Percentiles rank a stretch among this genome's conserved stretches.
These are phyloP conservation scores for Aspergillus glaucus DNA, from an alignment of 2,329 filamentous ascomycete species.

Conservation along the genomic window DNA sequence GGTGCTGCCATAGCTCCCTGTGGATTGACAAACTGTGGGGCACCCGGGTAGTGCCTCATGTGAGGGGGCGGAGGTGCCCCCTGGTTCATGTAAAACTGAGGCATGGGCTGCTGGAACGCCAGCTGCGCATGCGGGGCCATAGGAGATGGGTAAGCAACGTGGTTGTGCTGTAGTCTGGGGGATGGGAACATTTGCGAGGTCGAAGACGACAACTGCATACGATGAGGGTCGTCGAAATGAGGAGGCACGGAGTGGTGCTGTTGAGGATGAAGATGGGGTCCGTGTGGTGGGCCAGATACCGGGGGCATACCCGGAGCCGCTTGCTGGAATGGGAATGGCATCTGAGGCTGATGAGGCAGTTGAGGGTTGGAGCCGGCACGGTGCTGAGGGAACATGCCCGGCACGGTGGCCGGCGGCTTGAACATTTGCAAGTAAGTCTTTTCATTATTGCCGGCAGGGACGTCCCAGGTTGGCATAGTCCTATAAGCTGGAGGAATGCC, in stretches of 20 bases:
- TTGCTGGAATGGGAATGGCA: constrained; percentile 76
- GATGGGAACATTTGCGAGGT: constrained; percentile 81
- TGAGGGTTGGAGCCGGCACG: constrained; percentile 58
- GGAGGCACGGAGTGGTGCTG: constrained; percentile 64
- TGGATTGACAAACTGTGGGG: constrained; percentile 64
- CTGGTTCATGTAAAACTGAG: constrained; percentile 64
- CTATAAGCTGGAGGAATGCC: constrained; percentile 81
- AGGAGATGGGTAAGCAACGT: constrained; percentile 62
- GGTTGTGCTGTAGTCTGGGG: constrained; percentile 64
- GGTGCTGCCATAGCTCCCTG: constrained; percentile 66
- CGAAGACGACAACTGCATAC: constrained; percentile 79
- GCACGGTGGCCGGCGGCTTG: constrained; percentile 56
- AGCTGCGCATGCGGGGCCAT: constrained; percentile 65
- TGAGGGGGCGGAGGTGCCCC: constrained; percentile 64
- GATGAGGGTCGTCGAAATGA: constrained; percentile 69
- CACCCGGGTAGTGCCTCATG: constrained; percentile 66
- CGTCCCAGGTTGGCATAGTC: constrained; percentile 79
- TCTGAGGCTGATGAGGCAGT: constrained; percentile 73
- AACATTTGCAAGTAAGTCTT: constrained; percentile 77
- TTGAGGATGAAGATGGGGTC: constrained; percentile 68
- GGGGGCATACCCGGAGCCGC: constrained; percentile 61
- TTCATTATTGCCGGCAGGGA: constrained; percentile 62
- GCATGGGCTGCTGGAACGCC: constrained; percentile 65
- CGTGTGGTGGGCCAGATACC: constrained; percentile 67
- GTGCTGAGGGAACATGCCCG: constrained; percentile 65